Percentiles rank a stretch among this genome's conserved stretches.
Evolutionary conservation across 2,329 filamentous ascomycete species (phyloP).

Genomic region (Cladosporium austrohemisphaericum): DNA sequence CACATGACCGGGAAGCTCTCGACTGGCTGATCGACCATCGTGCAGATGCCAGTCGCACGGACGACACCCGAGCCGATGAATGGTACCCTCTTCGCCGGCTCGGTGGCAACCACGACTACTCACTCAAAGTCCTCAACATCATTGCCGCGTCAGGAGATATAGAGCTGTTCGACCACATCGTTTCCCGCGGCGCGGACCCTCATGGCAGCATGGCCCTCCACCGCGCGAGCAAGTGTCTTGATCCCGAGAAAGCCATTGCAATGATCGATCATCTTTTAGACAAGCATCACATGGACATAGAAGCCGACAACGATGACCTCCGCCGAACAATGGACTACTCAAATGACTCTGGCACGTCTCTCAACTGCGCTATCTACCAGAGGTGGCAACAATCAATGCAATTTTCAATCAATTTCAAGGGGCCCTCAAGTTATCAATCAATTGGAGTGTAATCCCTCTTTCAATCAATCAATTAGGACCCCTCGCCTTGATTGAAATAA

Average conservation of each 20-base stretch:
- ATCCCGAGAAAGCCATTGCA: constrained; percentile 2
- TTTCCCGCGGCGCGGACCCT: constrained; percentile 17
- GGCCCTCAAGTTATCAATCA: too few species aligned
- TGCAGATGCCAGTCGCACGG: constrained; percentile 14
- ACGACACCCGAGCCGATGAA: constrained; percentile 7
- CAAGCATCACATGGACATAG: constrained; percentile 16
- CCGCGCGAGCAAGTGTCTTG: constrained; percentile 9
- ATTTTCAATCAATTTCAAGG: too few species aligned
- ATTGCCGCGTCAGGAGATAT: constrained; percentile 18
- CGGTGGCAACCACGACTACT: constrained; percentile 11
- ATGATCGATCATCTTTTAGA: constrained; percentile 19
- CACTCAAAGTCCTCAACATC: constrained; percentile 14
- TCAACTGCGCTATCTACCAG: constrained; percentile 16
- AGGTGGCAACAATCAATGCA: too few species aligned
- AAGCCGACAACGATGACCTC: constrained; percentile 14
- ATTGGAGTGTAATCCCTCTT: too few species aligned
- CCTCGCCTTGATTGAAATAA: too few species aligned
- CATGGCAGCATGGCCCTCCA: constrained; percentile 15
- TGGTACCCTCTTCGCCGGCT: neutral
- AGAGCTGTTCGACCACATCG: constrained; percentile 18
- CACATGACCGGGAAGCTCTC: constrained; percentile 11
- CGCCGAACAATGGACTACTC: constrained; percentile 4
- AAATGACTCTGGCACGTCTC: constrained; percentile 15
- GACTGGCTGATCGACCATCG: constrained; percentile 19
- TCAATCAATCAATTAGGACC: too few species aligned